These are phyloP conservation scores for Draba incana DNA, from an alignment of 345 rosid genomes.

Conservation along the genomic window DNA sequence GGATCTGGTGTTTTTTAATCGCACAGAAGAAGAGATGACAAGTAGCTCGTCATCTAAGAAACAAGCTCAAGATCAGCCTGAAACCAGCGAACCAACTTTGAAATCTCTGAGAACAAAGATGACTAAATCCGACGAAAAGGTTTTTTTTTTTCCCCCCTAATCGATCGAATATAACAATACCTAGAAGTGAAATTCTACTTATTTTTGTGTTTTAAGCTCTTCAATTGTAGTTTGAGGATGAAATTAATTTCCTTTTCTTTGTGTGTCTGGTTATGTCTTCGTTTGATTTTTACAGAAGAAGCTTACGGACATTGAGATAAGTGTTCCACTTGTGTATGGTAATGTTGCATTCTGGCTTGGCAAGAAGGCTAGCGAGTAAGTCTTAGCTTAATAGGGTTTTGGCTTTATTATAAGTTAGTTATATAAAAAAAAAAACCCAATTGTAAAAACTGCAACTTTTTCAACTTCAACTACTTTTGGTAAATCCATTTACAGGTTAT, in stretches of 20 bases:
- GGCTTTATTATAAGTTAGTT: not conserved
- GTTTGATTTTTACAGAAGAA: conserved; percentile 53
- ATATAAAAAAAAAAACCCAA: not conserved
- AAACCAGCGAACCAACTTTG: conserved; percentile 40
- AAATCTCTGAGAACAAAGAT: conserved; percentile 52
- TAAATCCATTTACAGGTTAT: not conserved
- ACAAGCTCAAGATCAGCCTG: conserved; percentile 53
- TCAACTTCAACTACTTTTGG: not conserved
- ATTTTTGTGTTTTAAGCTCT: conserved; percentile 5
- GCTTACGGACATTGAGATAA: conserved; percentile 71
- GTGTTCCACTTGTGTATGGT: conserved; percentile 76
- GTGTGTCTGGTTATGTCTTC: not conserved
- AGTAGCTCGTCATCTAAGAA: conserved; percentile 50
- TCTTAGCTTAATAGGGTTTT: conserved; percentile 6
- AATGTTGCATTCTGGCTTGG: conserved; percentile 82
- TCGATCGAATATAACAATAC: not conserved
- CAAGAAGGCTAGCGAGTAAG: conserved; percentile 84
- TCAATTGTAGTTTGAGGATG: not conserved
- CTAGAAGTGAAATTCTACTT: not conserved
- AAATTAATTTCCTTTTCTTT: too few species aligned
- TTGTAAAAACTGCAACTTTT: not conserved
- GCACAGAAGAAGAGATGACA: conserved; percentile 38
- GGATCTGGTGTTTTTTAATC: conserved; percentile 1
- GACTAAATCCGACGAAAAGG: conserved; percentile 62
- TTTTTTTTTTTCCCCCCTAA: not conserved